Percentiles rank a stretch among this genome's conserved stretches.
These are phyloP conservation scores for Eucalyptus coolabah DNA, from an alignment of 345 rosid genomes.

Conservation along the genomic window DNA sequence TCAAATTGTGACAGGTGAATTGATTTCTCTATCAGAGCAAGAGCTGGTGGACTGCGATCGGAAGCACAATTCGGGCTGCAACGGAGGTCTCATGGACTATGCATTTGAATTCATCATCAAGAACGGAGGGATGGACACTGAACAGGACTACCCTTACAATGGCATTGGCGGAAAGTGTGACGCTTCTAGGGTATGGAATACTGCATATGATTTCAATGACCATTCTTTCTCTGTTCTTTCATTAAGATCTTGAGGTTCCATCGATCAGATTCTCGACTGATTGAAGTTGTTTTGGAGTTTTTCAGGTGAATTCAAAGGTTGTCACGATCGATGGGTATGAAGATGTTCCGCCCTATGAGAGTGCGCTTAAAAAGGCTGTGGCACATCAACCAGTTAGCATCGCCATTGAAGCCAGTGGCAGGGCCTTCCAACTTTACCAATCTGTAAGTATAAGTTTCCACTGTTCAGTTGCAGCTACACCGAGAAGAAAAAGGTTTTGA, in stretches of 20 bases:
- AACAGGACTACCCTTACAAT: conserved; percentile 66
- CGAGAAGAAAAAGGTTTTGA: not conserved
- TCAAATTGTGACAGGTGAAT: conserved; percentile 60
- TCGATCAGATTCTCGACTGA: not conserved
- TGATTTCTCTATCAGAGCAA: conserved; percentile 72
- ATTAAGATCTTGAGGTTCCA: not conserved
- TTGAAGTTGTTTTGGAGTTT: not conserved
- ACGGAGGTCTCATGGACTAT: conserved; percentile 89
- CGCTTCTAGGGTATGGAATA: conserved; percentile 28
- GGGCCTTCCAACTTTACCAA: conserved; percentile 58
- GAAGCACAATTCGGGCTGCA: conserved; percentile 62
- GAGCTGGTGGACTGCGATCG: conserved; percentile 85
- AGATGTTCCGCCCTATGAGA: conserved; percentile 65
- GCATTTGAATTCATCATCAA: conserved; percentile 61
- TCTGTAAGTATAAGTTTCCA: conserved; percentile 28
- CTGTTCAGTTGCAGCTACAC: not conserved
- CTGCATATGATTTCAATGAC: not conserved
- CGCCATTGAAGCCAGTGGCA: conserved; percentile 71
- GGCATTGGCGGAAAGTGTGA: conserved; percentile 57
- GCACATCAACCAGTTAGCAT: conserved; percentile 75
- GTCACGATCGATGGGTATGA: conserved; percentile 52
- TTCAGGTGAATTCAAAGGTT: conserved; percentile 42
- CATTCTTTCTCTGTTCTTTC: not conserved
- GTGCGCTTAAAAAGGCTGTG: conserved; percentile 54
- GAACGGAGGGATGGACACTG: conserved; percentile 67